Conservation (phyloP, 345 rosid genomes). For the Salix caprea region DNA sequence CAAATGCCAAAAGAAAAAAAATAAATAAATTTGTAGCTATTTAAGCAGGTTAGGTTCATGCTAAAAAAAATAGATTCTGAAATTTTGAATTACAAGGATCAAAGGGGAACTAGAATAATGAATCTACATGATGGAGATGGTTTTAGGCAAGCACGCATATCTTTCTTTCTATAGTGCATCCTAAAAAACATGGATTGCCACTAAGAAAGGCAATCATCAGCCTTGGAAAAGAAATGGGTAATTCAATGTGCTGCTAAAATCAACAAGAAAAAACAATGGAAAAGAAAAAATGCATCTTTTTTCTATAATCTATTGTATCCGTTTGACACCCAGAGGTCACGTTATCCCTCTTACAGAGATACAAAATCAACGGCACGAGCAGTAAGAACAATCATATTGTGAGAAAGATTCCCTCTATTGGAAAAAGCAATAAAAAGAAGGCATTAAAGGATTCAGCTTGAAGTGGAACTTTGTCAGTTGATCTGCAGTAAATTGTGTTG, state of each 20-base stretch:
- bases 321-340: not conserved
- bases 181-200: not conserved
- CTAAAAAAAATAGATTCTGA: not conserved
- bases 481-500: too few relatives aligned
- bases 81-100: not conserved
- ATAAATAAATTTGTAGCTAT: not conserved
- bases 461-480: too few relatives aligned
- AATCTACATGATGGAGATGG: not conserved
- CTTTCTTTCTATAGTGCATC: not conserved
- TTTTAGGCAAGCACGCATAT: not conserved
- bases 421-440: too few relatives aligned
- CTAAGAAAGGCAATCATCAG: not conserved
- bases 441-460: too few relatives aligned
- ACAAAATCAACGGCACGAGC: not conserved
- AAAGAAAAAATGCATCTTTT: not conserved
- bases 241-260: not conserved
- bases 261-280: not conserved
- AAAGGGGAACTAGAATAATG: not conserved
- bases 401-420: too few relatives aligned
- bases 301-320: not conserved
- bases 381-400: too few relatives aligned
- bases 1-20: not conserved
- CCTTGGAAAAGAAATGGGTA: not conserved
- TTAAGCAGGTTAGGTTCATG: not conserved
- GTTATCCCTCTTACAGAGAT: not conserved